Conservation (phyloP, 805 yeast species). For the Cyberlindnera misumaiensis region DNA sequence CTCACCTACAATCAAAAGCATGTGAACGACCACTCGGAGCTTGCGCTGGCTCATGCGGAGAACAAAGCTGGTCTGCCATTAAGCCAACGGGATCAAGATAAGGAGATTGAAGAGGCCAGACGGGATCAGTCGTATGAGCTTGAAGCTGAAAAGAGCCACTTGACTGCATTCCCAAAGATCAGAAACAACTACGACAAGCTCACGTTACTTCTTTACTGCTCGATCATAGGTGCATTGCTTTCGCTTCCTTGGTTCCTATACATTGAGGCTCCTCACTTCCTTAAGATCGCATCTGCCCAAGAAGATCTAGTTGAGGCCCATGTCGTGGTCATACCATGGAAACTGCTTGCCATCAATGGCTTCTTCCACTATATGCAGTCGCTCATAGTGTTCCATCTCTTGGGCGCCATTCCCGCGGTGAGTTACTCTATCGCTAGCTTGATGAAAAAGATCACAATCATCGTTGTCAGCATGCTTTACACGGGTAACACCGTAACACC, state of each 20-base stretch:
- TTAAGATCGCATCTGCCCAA: constrained; percentile 3
- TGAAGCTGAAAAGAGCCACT: constrained; percentile 11
- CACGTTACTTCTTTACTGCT: constrained; percentile 74
- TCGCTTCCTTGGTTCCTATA: constrained; percentile 70
- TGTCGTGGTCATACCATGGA: constrained; percentile 34
- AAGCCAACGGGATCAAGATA: constrained; percentile 5
- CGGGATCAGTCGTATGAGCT: constrained; percentile 10
- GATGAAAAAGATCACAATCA: constrained; percentile 83
- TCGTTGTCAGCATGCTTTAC: constrained; percentile 67
- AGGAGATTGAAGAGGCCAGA: constrained; percentile 7
- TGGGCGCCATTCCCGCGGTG: constrained; percentile 77
- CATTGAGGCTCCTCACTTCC: constrained; percentile 45
- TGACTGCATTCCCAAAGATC: constrained; percentile 11
- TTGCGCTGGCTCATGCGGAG: constrained; percentile 12
- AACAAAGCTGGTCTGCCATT: constrained; percentile 1
- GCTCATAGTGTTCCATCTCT: constrained; percentile 69
- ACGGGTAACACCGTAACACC: constrained; percentile 42
- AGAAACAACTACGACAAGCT: constrained; percentile 64
- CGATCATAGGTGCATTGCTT: constrained; percentile 60
- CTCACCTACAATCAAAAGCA: constrained; percentile 40
- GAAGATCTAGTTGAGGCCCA: constrained; percentile 19
- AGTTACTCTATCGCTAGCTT: constrained; percentile 82
- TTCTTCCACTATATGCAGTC: constrained; percentile 75
- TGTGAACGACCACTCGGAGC: constrained; percentile 19
- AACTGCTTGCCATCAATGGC: constrained; percentile 57